Conservation (phyloP, 2,329 filamentous ascomycete species). For the Cyphellophora europaea region DNA sequence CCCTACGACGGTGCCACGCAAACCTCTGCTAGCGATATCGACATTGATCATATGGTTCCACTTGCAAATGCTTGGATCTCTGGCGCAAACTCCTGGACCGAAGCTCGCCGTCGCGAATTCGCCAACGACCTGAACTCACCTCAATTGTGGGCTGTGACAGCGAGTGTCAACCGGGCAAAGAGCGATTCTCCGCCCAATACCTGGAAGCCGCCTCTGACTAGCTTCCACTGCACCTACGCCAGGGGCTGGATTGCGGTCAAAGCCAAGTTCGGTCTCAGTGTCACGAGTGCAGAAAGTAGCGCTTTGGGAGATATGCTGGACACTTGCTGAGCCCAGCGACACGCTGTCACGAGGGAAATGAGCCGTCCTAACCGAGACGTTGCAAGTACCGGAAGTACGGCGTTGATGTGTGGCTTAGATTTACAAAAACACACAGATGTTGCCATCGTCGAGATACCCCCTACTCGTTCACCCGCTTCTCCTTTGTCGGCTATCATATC, state of each 20-base stretch:
- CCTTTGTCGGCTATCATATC: too few relatives aligned
- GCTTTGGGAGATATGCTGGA: slow-evolving; percentile 57
- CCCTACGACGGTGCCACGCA: slow-evolving; percentile 67
- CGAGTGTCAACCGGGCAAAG: slow-evolving; percentile 65
- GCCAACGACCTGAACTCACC: slow-evolving; percentile 70
- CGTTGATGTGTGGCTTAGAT: neutral
- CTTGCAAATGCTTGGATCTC: slow-evolving; percentile 74
- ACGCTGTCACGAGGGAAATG: too few relatives aligned
- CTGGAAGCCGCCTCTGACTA: slow-evolving; percentile 63
- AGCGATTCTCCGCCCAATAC: slow-evolving; percentile 63
- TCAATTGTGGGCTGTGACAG: slow-evolving; percentile 71
- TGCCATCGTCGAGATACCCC: neutral
- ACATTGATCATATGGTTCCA: slow-evolving; percentile 79
- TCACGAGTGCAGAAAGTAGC: slow-evolving; percentile 64
- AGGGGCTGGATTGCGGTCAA: slow-evolving; percentile 72
- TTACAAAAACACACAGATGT: neutral
- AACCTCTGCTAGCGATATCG: slow-evolving; percentile 59
- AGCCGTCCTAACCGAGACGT: too few relatives aligned
- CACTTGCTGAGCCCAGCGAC: slow-evolving; percentile 54
- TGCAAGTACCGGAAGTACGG: neutral
- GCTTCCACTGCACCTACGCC: slow-evolving; percentile 62
- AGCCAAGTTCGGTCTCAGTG: slow-evolving; percentile 56
- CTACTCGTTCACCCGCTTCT: too few relatives aligned
- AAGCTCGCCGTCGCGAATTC: slow-evolving; percentile 54
- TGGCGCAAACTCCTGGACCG: slow-evolving; percentile 64